These are phyloP conservation scores for Trichoderma guizhouense DNA, from an alignment of 2,329 filamentous ascomycete genomes.

Conservation along the genomic window DNA sequence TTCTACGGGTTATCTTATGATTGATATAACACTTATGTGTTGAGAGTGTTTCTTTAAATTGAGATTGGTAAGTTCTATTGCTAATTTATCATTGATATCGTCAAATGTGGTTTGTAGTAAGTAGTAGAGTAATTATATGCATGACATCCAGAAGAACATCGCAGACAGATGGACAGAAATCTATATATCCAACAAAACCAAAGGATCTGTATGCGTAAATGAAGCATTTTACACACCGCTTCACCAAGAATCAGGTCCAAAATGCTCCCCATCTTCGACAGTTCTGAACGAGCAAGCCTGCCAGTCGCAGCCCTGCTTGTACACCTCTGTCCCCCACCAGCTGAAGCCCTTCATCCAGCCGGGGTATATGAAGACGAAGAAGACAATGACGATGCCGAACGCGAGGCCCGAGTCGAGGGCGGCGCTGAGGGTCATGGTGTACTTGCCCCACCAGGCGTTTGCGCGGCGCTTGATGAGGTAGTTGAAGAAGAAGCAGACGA, in stretches of 20 bases:
- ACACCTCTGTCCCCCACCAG: conserved; percentile 89
- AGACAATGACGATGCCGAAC: conserved; percentile 77
- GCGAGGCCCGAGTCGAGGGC: conserved; percentile 80
- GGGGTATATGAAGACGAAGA: conserved; percentile 83
- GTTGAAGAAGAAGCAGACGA: conserved; percentile 85
- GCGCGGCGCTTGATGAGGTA: conserved; percentile 67
- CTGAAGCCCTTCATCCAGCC: conserved; percentile 68
- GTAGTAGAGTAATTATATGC: not conserved
- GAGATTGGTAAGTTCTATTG: not conserved
- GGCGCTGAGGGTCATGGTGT: conserved; percentile 83
- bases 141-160: not conserved
- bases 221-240: not conserved
- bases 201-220: not conserved
- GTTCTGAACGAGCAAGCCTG: conserved; percentile 68
- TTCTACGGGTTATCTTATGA: not conserved
- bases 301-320: conserved; percentile 84
- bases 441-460: conserved; percentile 82
- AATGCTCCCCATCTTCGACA: conserved; percentile 60
- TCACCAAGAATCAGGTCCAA: conserved; percentile 63
- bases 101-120: not conserved
- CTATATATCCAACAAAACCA: not conserved
- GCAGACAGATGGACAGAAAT: not conserved
- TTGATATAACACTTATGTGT: not conserved
- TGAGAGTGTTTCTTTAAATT: not conserved
- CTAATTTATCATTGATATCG: not conserved